Base-by-base conservation (phyloP, 2,329 filamentous ascomycete species). In the Dendryphion nanum region DNA sequence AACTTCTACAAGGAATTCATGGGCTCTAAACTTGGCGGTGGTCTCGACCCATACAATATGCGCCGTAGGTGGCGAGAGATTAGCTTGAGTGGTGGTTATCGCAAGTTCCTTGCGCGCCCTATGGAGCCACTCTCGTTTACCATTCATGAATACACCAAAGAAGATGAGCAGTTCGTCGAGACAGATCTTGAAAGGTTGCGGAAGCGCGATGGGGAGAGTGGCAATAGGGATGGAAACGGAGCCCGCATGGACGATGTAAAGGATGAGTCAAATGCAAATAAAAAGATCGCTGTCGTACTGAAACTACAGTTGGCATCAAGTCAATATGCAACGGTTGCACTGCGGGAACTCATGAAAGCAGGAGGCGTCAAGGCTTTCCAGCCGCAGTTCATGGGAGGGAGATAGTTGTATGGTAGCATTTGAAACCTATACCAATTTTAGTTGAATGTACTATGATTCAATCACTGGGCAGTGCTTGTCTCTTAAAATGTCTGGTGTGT, bases 1-100 rank as follows among this genome's bases (percentile, higher is more conserved):
- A 75, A 80, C 3, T 95, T 85, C 63, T 98, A 97, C 69, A 77
- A 77, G 47, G 76, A 80, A 2, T 94, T 96, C 68, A 98, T 98
- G 94, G 79, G 70, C 20, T 85, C 78, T 35, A 78, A 85, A 33
- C 77, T 80, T 45, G 90, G 93, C 44, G 91, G 91, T 8, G 70
- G 73, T 1, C 74, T 98, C 10, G 82, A 95, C 62, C 91, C 93
- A 1, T 77, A 84, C 56, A 76, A 89, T 46, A 97, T 98, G 93
- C 82, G 87, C 10, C 81, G 91, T 14, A 78, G 78, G 35, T 89
- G 90, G 69, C 85, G 85, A 59, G 93, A 97, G 55, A 85, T 93
- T 59, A 95, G 87, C 62, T 74, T 98, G 2, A 87, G 85, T 33
- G 94, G 93, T 2, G 81, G 85, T 18, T 98, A 98, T 66, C 81